phyloP scores from a whole-genome alignment of 129 eudicot species.

The Glebionis coronaria region DNA sequence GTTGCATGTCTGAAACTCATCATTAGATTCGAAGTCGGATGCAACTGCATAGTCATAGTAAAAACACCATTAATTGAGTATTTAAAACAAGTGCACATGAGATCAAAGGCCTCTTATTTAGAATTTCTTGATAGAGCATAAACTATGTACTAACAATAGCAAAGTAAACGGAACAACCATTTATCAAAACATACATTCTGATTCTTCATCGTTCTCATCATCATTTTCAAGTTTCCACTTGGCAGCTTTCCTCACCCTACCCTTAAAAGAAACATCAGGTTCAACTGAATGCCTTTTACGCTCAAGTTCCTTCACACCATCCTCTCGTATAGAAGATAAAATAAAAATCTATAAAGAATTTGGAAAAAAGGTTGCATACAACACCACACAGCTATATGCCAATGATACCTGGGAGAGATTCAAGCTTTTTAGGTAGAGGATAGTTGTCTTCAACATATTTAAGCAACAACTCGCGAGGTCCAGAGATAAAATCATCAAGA shows the following conservation, averaged over 20 bases:
- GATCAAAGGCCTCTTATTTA: too few species aligned
- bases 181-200: slow-evolving; percentile 59
- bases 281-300: slow-evolving; percentile 81
- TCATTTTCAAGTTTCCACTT: slow-evolving; percentile 79
- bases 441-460: slow-evolving; percentile 97
- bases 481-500: slow-evolving; percentile 97
- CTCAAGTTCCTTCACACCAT: slow-evolving; percentile 77
- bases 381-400: slow-evolving; percentile 7
- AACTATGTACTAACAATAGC: not conserved
- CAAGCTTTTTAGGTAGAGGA: slow-evolving; percentile 98
- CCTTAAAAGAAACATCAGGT: slow-evolving; percentile 81
- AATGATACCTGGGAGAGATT: slow-evolving; percentile 65
- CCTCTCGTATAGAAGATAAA: slow-evolving; percentile 45
- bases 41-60: slow-evolving; percentile 55
- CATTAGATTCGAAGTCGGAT: slow-evolving; percentile 73
- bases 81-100: too few species aligned
- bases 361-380: not conserved
- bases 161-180: not conserved
- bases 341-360: slow-evolving; percentile 13
- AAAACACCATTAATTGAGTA: slow-evolving; percentile 19
- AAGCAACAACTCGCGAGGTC: slow-evolving; percentile 95
- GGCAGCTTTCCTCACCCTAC: slow-evolving; percentile 94
- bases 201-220: slow-evolving; percentile 62
- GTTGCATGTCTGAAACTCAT: slow-evolving; percentile 93
- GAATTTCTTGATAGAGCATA: too few species aligned